These are phyloP conservation scores for Spinellus fusiger DNA, from an alignment of 192 early-diverging fungal genomes.

Conservation along the genomic window DNA sequence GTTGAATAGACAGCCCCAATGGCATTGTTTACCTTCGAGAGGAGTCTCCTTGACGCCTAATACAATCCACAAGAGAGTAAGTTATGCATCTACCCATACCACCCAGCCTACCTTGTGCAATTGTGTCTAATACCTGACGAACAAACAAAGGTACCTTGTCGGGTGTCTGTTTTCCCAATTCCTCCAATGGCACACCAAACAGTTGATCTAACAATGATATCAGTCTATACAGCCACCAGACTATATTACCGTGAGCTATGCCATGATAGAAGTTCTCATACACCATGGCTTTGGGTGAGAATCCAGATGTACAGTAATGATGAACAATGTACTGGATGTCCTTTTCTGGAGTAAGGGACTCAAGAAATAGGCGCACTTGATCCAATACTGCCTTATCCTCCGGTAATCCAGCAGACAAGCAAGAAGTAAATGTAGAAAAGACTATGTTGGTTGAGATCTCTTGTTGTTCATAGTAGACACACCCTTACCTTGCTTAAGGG, in stretches of 20 bases:
- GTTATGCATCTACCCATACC: not conserved
- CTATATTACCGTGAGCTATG: conserved; percentile 46
- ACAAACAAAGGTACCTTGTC: conserved; percentile 59
- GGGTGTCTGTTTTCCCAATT: conserved; percentile 53
- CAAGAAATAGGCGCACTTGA: conserved; percentile 46
- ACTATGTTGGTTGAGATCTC: conserved; percentile 10
- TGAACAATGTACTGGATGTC: conserved; percentile 75
- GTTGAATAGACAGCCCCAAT: not conserved
- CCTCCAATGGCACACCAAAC: conserved; percentile 70
- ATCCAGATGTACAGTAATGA: conserved; percentile 63
- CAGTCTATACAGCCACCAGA: not conserved
- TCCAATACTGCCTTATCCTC: conserved; percentile 55
- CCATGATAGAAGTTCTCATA: conserved; percentile 68
- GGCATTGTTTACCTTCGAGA: conserved; percentile 5
- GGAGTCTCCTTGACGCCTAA: not conserved
- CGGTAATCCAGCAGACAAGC: conserved; percentile 40
- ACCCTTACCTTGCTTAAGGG: conserved; percentile 40
- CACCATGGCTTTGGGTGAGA: conserved; percentile 62
- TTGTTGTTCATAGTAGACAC: not conserved
- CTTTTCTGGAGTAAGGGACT: conserved; percentile 71
- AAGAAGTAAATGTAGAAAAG: conserved; percentile 44
- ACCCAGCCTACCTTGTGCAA: conserved; percentile 40
- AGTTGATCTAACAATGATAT: conserved; percentile 51
- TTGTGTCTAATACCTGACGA: conserved; percentile 49
- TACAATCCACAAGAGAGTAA: not conserved